Base-by-base conservation (phyloP, 2,329 filamentous ascomycete species). In the Penicillium nordicum region DNA sequence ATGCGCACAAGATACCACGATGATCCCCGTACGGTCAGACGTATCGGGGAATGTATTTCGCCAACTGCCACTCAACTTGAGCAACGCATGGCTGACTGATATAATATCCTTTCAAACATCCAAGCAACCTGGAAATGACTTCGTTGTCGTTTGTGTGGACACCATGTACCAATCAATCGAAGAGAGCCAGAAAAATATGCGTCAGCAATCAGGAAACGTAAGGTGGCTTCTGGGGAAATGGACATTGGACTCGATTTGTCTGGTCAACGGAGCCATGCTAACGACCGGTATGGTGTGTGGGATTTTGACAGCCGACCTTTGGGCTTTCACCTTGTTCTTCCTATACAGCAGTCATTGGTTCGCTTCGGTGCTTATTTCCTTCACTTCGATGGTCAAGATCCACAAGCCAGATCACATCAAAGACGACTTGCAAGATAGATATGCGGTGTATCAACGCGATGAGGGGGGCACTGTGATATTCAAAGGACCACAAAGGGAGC, bases 381-480 rank as follows among this genome's bases (percentile, higher is more conserved):
- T 64, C 30, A 55, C 58, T 9, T 46, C 62, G 0, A 67, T 69
- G 57, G 63, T 71, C 23, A 57, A 57, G 5, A 56, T 58, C 9
- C 60, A 62, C 16, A 62, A 57, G 8, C 60, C 61, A 12, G 32
- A 18, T 18, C 45, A 21, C 7, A 27, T 48, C 10, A 27, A 37
- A 27, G 12, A 48, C 2, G 45, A 49, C 38, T 5, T 61, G 60
- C 32, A 45, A 50, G n/a, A 52, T 9, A 59, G 63, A 14, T 71
- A 69, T 46, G 69, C 69, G 5, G 66, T 70, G 12, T 71, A 69
- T 48, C 61, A 72, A 48, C 68, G 69, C 5, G 66, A 67, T 4
- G 68, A 66, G 12, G 69, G 69, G 27, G 69, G 69, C 9, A 72
- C 66, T 5, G 68, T 72, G 5, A 68, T 72, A 7, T 72, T 72